Conservation (phyloP, 495 filamentous ascomycete genomes). For the Penicillium soppii region DNA sequence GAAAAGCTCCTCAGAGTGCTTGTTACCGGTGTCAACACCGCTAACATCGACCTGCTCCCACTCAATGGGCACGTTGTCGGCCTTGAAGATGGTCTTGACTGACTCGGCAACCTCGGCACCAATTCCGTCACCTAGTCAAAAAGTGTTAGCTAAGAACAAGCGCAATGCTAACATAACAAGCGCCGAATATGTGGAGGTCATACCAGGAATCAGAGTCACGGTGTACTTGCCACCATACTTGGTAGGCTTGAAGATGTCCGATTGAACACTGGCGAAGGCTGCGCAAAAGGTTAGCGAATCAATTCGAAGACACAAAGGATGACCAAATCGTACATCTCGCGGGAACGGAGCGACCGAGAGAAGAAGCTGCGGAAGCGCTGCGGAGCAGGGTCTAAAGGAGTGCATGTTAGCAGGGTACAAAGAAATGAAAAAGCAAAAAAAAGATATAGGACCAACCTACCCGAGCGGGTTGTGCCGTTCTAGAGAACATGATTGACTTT, state of each 20-base stretch:
- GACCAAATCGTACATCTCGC: conserved; percentile 41
- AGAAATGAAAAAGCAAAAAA: conserved; percentile 8
- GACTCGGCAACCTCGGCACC: conserved; percentile 97
- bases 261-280: conserved; percentile 73
- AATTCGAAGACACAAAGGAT: not conserved
- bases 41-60: conserved; percentile 99
- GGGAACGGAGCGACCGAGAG: conserved; percentile 35
- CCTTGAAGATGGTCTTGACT: conserved; percentile 98
- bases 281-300: conserved; percentile 9
- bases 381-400: conserved; percentile 38
- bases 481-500: conserved; percentile 25
- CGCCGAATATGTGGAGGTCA: conserved; percentile 14
- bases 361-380: conserved; percentile 36
- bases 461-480: conserved; percentile 31
- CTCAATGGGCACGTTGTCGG: conserved; percentile 96
- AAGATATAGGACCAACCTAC: conserved; percentile 8
- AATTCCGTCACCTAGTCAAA: conserved; percentile 83
- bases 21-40: conserved; percentile 81
- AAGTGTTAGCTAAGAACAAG: not conserved
- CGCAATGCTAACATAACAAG: not conserved
- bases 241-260: conserved; percentile 95
- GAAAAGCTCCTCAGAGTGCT: conserved; percentile 92
- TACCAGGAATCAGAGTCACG: conserved; percentile 93
- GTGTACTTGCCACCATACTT: conserved; percentile 99
- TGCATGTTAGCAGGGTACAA: not conserved